Evolutionary conservation across 2,329 filamentous ascomycete genomes (phyloP).

Genomic region (Ustilaginoidea virens): DNA sequence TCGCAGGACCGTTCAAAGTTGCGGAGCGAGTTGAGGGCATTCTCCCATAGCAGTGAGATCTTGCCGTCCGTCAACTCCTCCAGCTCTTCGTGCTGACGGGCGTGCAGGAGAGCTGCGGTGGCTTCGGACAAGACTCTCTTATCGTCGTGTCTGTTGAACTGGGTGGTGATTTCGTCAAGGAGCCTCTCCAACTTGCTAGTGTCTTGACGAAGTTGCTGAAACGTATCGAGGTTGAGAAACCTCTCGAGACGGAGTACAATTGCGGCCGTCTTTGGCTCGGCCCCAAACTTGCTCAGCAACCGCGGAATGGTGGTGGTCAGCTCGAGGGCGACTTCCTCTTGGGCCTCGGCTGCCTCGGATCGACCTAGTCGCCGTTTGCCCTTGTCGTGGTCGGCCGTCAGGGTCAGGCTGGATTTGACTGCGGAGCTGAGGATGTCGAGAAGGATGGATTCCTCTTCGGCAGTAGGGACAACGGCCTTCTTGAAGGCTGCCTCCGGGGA

Average conservation of each 20-base stretch:
- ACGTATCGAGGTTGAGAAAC: constrained; percentile 71
- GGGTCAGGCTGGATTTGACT: constrained; percentile 58
- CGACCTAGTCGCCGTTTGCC: constrained; percentile 41
- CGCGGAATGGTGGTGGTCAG: constrained; percentile 68
- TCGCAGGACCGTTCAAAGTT: constrained; percentile 56
- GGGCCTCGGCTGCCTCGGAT: constrained; percentile 51
- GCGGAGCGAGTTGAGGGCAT: constrained; percentile 57
- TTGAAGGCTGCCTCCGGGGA: constrained; percentile 47
- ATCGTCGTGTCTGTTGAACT: constrained; percentile 87
- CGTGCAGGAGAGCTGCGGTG: constrained; percentile 66
- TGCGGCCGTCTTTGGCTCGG: constrained; percentile 73
- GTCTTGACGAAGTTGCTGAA: constrained; percentile 79
- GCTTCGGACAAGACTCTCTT: constrained; percentile 75
- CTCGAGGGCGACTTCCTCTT: constrained; percentile 64
- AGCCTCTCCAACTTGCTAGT: constrained; percentile 65
- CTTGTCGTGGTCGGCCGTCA: constrained; percentile 49
- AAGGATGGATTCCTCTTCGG: constrained; percentile 68
- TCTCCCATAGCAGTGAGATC: constrained; percentile 73
- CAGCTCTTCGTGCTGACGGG: constrained; percentile 73
- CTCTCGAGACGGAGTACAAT: constrained; percentile 76
- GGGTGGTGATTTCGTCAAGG: constrained; percentile 81
- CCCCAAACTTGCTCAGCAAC: constrained; percentile 83
- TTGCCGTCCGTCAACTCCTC: constrained; percentile 74
- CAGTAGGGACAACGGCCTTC: constrained; percentile 54
- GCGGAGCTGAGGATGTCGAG: constrained; percentile 76